Conservation (phyloP, 495 filamentous ascomycete genomes). For the Aspergillus egyptiacus region DNA sequence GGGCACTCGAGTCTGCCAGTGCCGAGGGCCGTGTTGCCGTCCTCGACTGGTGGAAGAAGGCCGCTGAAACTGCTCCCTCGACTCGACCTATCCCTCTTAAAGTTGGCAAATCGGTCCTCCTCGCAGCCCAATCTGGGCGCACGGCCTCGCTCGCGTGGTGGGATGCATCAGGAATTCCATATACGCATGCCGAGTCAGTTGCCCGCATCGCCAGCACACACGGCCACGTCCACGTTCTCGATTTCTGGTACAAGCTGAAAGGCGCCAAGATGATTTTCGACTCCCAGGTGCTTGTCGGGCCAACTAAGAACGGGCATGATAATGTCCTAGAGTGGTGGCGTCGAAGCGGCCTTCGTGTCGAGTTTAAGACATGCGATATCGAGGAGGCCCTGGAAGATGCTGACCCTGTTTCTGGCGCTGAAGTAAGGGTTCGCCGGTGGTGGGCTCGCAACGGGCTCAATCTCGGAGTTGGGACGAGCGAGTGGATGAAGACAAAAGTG, state of each 20-base stretch:
- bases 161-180: constrained; percentile 68
- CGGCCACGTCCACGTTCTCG: constrained; percentile 79
- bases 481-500: constrained; percentile 86
- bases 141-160: constrained; percentile 72
- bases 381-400: constrained; percentile 90
- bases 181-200: constrained; percentile 67
- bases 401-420: constrained; percentile 54
- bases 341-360: constrained; percentile 63
- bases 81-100: constrained; percentile 52
- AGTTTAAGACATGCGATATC: constrained; percentile 93
- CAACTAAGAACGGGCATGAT: constrained; percentile 80
- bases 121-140: constrained; percentile 73
- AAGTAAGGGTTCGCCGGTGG: constrained; percentile 69
- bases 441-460: constrained; percentile 89
- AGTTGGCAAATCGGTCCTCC: constrained; percentile 72
- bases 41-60: constrained; percentile 84
- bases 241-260: constrained; percentile 71
- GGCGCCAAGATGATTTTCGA: constrained; percentile 85
- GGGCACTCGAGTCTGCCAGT: constrained; percentile 78
- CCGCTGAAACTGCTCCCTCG: constrained; percentile 31
- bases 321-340: constrained; percentile 92
- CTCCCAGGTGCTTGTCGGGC: constrained; percentile 78
- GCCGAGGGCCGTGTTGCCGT: constrained; percentile 76
- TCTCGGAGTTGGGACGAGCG: constrained; percentile 75
- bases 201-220: constrained; percentile 77